phyloP scores from a whole-genome alignment of 2,329 filamentous ascomycete genomes.

The Paecilomyces fulvus region DNA sequence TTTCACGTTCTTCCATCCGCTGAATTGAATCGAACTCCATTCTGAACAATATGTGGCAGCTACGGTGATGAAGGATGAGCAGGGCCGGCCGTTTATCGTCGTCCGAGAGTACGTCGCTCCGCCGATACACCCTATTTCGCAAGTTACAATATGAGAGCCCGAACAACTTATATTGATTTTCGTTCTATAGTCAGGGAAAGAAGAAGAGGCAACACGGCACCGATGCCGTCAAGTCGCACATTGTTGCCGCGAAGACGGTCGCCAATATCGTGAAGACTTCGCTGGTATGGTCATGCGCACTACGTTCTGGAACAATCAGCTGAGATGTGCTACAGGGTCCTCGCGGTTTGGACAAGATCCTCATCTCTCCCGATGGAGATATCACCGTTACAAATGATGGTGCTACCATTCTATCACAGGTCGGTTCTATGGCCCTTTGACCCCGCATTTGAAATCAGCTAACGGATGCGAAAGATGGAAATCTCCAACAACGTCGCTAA shows the following conservation, averaged over 20 bases:
- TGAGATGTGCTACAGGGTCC: conserved; percentile 52
- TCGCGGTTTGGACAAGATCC: conserved; percentile 94
- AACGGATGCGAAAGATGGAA: conserved; percentile 63
- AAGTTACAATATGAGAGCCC: background rate
- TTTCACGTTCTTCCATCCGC: conserved; percentile 5
- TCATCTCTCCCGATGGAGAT: conserved; percentile 96
- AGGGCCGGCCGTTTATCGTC: conserved; percentile 93
- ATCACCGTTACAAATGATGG: conserved; percentile 99
- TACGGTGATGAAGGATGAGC: conserved; percentile 89
- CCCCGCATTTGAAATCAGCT: conserved; percentile 2
- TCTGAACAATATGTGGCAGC: conserved; percentile 33
- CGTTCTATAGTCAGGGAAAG: conserved; percentile 67
- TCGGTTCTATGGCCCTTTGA: conserved; percentile 19
- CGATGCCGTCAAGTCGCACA: conserved; percentile 97
- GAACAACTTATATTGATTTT: conserved; percentile 8
- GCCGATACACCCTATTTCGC: background rate
- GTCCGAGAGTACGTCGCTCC: conserved; percentile 74
- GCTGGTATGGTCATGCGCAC: conserved; percentile 45
- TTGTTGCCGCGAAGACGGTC: conserved; percentile 90
- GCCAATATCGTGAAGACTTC: conserved; percentile 97
- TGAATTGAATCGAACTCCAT: conserved; percentile 13
- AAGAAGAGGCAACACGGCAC: conserved; percentile 96
- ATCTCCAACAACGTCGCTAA: conserved; percentile 98
- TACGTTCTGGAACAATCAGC: background rate
- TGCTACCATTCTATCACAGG: conserved; percentile 83